These are phyloP conservation scores for Gastrodia elata DNA, from an alignment of 106 monocot genomes.

Conservation along the genomic window DNA sequence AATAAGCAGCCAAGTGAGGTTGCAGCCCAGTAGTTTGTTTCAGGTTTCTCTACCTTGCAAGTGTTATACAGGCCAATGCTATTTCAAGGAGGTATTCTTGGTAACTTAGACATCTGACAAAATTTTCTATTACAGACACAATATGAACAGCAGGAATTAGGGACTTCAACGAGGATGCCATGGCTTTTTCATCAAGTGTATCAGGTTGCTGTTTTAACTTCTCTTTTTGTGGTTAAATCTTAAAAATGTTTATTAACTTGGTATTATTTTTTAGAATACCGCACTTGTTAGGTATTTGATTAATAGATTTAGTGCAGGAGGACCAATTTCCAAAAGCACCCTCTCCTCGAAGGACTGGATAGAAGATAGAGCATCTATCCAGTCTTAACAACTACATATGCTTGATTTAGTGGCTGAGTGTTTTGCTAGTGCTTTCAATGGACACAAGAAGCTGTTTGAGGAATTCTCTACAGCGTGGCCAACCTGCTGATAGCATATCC, in stretches of 20 bases:
- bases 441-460: background rate
- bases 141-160: slow-evolving; percentile 36
- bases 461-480: background rate
- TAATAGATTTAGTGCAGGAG: slow-evolving; percentile 20
- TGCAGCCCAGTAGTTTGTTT: slow-evolving; percentile 29
- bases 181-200: slow-evolving; percentile 41
- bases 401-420: background rate
- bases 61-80: background rate
- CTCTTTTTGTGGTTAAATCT: background rate
- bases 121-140: slow-evolving; percentile 20
- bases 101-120: background rate
- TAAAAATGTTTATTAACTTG: background rate
- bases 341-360: slow-evolving; percentile 22
- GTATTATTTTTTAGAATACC: background rate
- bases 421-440: background rate
- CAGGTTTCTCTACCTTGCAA: slow-evolving; percentile 23
- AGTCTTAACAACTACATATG: background rate
- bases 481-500: background rate
- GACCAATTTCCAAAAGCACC: slow-evolving; percentile 29
- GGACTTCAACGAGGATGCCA: slow-evolving; percentile 27
- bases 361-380: slow-evolving; percentile 5
- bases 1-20: slow-evolving; percentile 31
- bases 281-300: background rate
- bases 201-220: slow-evolving; percentile 22
- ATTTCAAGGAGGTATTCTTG: background rate